These are phyloP conservation scores for Solanum ahanhuiri DNA, from an alignment of 257 asterid species.

Conservation along the genomic window DNA sequence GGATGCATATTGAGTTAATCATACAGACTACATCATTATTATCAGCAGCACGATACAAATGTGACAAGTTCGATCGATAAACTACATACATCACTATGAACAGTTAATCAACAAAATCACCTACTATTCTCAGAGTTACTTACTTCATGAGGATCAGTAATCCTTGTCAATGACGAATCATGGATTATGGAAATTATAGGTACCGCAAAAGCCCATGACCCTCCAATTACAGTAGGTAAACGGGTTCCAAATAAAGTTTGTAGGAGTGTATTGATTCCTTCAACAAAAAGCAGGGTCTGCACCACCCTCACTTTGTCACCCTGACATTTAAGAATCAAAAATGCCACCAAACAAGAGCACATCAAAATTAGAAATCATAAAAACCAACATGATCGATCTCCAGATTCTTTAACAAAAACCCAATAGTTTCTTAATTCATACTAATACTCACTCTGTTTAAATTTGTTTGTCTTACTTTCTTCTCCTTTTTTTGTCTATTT, in stretches of 20 bases:
- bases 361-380: background rate
- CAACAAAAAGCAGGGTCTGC: constrained; percentile 82
- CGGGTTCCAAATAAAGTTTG: constrained; percentile 94
- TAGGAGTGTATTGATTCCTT: constrained; percentile 74
- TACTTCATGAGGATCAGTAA: constrained; percentile 69
- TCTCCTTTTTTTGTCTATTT: background rate
- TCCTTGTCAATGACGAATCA: constrained; percentile 58
- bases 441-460: background rate
- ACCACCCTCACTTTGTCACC: constrained; percentile 88
- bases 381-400: background rate
- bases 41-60: background rate
- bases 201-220: constrained; percentile 96
- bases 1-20: background rate
- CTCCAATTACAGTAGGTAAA: constrained; percentile 87
- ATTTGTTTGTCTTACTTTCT: background rate
- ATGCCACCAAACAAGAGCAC: background rate
- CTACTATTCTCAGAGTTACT: background rate
- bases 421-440: background rate
- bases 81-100: background rate
- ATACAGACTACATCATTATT: background rate
- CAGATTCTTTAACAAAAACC: background rate
- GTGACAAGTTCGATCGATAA: background rate
- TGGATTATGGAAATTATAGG: constrained; percentile 87
- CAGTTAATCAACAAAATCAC: background rate
- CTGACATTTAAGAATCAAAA: constrained; percentile 16